These are phyloP conservation scores for Acanthamoeba sp. DNA, from an alignment of 208 protist genomes.

Conservation along the genomic window DNA sequence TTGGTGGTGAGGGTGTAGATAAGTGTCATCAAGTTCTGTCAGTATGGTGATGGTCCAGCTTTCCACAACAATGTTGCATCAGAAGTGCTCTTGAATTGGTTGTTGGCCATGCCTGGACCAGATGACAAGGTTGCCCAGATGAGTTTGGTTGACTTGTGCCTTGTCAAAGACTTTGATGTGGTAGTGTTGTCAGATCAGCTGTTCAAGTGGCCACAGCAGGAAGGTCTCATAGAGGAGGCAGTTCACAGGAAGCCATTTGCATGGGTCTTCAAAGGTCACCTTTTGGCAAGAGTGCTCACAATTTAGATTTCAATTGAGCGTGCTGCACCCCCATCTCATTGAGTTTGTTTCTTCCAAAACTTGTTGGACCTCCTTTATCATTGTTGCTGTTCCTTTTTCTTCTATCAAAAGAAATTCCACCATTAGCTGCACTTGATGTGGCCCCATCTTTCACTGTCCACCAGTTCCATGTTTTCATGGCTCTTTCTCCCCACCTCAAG, in stretches of 20 bases:
- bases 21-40: background rate
- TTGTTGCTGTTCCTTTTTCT: background rate
- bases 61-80: conserved; percentile 15
- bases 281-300: background rate
- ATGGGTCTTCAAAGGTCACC: background rate
- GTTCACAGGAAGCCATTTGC: background rate
- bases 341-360: no score
- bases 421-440: background rate
- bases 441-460: background rate
- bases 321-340: background rate
- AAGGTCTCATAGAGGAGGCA: background rate
- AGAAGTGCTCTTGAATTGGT: background rate
- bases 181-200: background rate
- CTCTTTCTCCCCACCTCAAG: background rate
- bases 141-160: background rate
- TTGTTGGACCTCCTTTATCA: background rate
- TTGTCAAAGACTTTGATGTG: background rate
- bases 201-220: background rate
- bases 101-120: background rate
- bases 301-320: background rate
- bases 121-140: conserved; percentile 34
- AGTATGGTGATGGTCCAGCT: background rate
- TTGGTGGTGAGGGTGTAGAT: conserved; percentile 1
- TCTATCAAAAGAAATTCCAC: background rate
- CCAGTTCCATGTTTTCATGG: background rate